phyloP scores from a whole-genome alignment of 2,329 filamentous ascomycete genomes.

The Calcarisporium arbuscula region DNA sequence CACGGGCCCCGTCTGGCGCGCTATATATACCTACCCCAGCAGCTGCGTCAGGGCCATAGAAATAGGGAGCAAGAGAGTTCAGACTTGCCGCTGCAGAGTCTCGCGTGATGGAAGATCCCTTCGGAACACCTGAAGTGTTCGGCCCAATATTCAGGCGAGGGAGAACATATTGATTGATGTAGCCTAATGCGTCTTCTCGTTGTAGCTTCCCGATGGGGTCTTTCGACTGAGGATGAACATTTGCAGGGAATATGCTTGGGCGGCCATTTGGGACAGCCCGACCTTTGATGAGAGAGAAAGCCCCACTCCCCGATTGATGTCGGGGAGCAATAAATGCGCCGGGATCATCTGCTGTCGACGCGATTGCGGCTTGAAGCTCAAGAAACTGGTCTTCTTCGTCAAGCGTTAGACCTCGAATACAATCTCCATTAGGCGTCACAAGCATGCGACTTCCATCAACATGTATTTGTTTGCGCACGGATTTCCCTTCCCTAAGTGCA shows the following conservation, averaged over 20 bases:
- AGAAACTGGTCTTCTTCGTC: conserved; percentile 67
- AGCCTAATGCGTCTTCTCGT: conserved; percentile 59
- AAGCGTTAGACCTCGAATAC: conserved; percentile 62
- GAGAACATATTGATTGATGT: conserved; percentile 64
- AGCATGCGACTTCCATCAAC: conserved; percentile 61
- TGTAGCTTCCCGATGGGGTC: conserved; percentile 61
- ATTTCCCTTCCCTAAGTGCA: conserved; percentile 46
- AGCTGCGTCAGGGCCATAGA: conserved; percentile 42
- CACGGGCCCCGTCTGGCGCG: conserved; percentile 27
- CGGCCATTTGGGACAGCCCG: conserved; percentile 58
- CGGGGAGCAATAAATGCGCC: conserved; percentile 50
- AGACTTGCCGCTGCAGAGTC: conserved; percentile 44
- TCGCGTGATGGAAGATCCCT: conserved; percentile 30
- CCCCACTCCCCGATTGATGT: conserved; percentile 46
- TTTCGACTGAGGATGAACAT: conserved; percentile 38
- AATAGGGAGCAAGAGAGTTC: conserved; percentile 50
- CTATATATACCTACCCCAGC: conserved; percentile 39
- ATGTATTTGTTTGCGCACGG: conserved; percentile 51
- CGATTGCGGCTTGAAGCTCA: conserved; percentile 56
- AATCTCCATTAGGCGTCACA: conserved; percentile 70
- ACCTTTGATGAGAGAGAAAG: conserved; percentile 58
- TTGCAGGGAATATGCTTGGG: conserved; percentile 54
- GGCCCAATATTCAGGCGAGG: conserved; percentile 51
- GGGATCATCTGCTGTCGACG: conserved; percentile 42
- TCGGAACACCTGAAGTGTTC: conserved; percentile 36